These are phyloP conservation scores for Rachicladosporium sp. DNA, from an alignment of 2,329 filamentous ascomycete genomes.

Conservation along the genomic window DNA sequence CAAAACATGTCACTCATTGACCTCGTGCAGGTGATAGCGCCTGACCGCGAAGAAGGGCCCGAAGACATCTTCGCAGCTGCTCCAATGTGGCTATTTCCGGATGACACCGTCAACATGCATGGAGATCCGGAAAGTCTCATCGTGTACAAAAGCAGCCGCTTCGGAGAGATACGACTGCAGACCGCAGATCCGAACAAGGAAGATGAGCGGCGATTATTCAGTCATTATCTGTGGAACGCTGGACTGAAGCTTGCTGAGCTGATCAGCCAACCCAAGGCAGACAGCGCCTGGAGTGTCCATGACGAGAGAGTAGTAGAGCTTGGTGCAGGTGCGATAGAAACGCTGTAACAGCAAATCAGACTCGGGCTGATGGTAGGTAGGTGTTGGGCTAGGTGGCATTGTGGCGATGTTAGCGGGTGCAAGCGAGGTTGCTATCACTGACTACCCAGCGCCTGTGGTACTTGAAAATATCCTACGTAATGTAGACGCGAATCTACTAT, in stretches of 20 bases:
- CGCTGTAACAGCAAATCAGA: slow-evolving; percentile 10
- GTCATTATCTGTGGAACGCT: slow-evolving; percentile 64
- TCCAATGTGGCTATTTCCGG: slow-evolving; percentile 53
- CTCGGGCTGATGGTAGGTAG: slow-evolving; percentile 17
- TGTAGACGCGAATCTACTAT: slow-evolving; percentile 38
- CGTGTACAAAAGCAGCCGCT: slow-evolving; percentile 36
- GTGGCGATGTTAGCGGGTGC: slow-evolving; percentile 34
- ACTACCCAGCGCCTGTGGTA: slow-evolving; percentile 53
- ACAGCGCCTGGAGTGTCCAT: slow-evolving; percentile 34
- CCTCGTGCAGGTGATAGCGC: slow-evolving; percentile 15
- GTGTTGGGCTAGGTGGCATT: slow-evolving; percentile 37
- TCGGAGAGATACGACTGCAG: slow-evolving; percentile 28
- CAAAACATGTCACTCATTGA: slow-evolving; percentile 12
- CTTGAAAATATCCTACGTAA: slow-evolving; percentile 48
- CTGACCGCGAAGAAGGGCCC: slow-evolving; percentile 13
- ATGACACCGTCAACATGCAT: slow-evolving; percentile 55
- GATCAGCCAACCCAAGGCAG: slow-evolving; percentile 20
- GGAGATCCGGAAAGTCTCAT: slow-evolving; percentile 49
- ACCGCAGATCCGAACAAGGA: slow-evolving; percentile 38
- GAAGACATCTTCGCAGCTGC: slow-evolving; percentile 41
- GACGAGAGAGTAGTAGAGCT: slow-evolving; percentile 49
- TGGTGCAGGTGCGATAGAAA: slow-evolving; percentile 47
- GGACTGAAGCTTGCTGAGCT: slow-evolving; percentile 35
- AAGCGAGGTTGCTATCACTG: slow-evolving; percentile 42
- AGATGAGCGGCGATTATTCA: slow-evolving; percentile 48